Base-by-base conservation (phyloP, 345 rosid species). In the Citrus cavaleriei region DNA sequence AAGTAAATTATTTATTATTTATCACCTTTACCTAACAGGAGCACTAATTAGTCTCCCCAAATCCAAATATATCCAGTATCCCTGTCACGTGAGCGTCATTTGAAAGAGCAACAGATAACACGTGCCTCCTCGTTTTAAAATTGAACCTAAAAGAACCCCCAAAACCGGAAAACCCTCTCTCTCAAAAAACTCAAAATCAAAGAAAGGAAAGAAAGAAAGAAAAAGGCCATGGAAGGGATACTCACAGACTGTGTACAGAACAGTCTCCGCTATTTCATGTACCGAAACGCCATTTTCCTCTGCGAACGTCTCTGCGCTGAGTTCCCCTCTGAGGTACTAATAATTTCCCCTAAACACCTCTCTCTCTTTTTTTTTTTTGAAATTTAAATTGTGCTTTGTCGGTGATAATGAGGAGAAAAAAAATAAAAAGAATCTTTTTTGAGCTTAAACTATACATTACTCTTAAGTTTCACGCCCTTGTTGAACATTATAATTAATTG, bases 261-360 rank as follows among this genome's bases (percentile, higher is more conserved):
- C 91, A 97, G 93, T 84, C 93, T 94, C 40, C 95, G 96, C 70
- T 87, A 91, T 78, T 94, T 97, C 86, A 90, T 97, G 83, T 77
- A 83, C 87, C 86, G 85, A 40, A 97, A 97, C 86, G 93, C 98
- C 82, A 89, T 92, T 79, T 97, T 97, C 90, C 87, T 94, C 89
- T 94, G 98, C 81, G 99, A 97, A 83, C 97, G 98, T 63, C 97
- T 97, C 83, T 93, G 93, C 73, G 97, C 98, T n/a, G 99, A 97
- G 90, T 97, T 92, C 80, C 98, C 98, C 40, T 87, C 98, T 21
- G 98, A 97, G 98, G 99, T 96, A n/a, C 46, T 60, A 34, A 46
- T 21, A 19, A 27, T 32, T 58, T 38, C 49, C 35, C 24, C 55
- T 27, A 6, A 38, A 24, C 34, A 62, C 55, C 49, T 74, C 61